Conservation (phyloP, 2,329 filamentous ascomycete species). For the Cryphonectria japonica region DNA sequence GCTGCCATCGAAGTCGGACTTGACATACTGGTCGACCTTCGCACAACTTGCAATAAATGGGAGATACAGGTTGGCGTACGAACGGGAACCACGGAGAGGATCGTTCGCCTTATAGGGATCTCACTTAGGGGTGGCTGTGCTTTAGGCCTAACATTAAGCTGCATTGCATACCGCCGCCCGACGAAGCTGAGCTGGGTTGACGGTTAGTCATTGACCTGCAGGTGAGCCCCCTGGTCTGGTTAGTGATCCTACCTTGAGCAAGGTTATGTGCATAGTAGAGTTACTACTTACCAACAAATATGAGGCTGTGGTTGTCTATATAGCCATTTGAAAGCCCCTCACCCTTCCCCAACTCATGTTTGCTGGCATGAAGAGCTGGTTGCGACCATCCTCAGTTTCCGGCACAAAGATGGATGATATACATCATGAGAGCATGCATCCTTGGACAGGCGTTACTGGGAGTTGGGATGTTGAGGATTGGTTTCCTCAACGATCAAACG, state of each 20-base stretch:
- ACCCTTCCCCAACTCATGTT: neutral
- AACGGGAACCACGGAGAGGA: neutral
- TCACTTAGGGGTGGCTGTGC: neutral
- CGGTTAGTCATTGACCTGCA: neutral
- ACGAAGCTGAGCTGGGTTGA: neutral
- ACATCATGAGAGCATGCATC: neutral
- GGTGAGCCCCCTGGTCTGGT: neutral
- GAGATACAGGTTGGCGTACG: neutral
- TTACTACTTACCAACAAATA: neutral
- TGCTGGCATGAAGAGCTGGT: neutral
- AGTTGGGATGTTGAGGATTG: neutral
- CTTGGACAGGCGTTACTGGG: neutral
- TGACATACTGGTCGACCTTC: slow-evolving; percentile 6
- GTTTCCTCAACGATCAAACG: neutral
- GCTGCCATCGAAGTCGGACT: neutral
- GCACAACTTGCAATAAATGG: too few species aligned
- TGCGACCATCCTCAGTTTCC: neutral
- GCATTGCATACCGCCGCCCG: neutral
- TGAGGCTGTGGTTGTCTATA: neutral
- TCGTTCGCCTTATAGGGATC: neutral
- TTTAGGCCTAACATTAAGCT: neutral
- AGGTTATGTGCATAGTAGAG: neutral
- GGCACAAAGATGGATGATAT: neutral
- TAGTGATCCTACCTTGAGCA: neutral
- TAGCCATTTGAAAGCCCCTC: neutral